A percentile compares a stretch with the other conserved stretches of the same genome.
Conservation (phyloP, 2,329 filamentous ascomycete genomes). For the Fusarium proliferatum region DNA sequence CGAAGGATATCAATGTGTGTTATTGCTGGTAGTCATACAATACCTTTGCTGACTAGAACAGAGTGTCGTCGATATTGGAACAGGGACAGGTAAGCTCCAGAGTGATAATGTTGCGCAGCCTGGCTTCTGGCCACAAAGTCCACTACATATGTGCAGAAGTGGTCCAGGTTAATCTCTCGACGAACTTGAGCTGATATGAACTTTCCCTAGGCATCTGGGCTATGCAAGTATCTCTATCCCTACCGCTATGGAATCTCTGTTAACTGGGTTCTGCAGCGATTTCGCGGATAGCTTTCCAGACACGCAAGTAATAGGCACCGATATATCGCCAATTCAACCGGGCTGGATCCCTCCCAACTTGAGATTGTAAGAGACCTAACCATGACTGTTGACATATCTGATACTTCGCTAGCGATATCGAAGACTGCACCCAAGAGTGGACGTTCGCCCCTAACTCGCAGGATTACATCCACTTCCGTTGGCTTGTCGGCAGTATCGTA, state of each 20-base stretch:
- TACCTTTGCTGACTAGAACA: neutral
- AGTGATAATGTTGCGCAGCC: too few relatives aligned
- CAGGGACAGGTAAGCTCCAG: conserved; percentile 9
- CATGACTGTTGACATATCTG: fast-evolving
- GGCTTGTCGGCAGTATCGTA: conserved; percentile 24
- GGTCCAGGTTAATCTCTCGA: too few relatives aligned
- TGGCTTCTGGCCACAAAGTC: too few relatives aligned
- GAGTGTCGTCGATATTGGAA: conserved; percentile 29
- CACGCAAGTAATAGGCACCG: conserved; percentile 24
- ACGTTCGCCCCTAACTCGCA: conserved; percentile 22
- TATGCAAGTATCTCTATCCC: conserved; percentile 1
- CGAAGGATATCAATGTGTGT: conserved; percentile 10
- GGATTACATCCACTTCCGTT: conserved; percentile 34
- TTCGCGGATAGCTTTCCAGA: conserved; percentile 24
- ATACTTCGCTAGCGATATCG: conserved; percentile 11
- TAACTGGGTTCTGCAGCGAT: neutral
- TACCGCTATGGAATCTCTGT: too few relatives aligned
- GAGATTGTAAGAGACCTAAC: neutral
- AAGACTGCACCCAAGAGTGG: conserved; percentile 37
- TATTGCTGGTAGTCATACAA: too few relatives aligned
- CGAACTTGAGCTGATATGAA: too few relatives aligned
- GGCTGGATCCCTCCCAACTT: conserved; percentile 29
- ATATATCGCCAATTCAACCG: conserved; percentile 31
- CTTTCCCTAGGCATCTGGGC: conserved; percentile 23
- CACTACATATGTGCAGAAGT: too few relatives aligned